A percentile compares a stretch with the other conserved stretches of the same genome.
phyloP scores from a whole-genome alignment of 805 yeast species.

The Pichia exigua region DNA sequence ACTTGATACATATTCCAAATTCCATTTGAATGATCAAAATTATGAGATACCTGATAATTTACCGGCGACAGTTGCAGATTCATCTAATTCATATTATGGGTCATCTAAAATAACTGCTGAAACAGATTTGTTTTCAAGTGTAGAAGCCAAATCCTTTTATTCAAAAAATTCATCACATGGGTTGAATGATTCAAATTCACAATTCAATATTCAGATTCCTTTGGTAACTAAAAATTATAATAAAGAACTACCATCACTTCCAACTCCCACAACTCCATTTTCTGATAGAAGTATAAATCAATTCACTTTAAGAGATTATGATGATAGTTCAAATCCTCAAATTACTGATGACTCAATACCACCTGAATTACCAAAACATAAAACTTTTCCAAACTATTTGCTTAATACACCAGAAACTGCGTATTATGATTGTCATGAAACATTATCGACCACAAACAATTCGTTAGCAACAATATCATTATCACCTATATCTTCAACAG shows the following conservation, averaged over 20 bases:
- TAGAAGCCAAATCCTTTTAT: neutral
- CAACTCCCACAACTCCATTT: slow-evolving; percentile 13
- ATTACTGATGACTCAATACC: slow-evolving; percentile 5
- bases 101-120: neutral
- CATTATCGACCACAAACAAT: neutral
- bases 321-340: neutral
- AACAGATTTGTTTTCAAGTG: neutral
- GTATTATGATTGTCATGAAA: slow-evolving; percentile 3
- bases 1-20: neutral
- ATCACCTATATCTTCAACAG: neutral
- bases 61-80: neutral
- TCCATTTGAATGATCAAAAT: neutral
- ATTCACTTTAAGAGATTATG: slow-evolving; percentile 18
- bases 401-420: neutral
- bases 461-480: neutral
- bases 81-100: neutral
- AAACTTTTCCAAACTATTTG: neutral
- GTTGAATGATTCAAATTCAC: neutral
- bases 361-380: slow-evolving; percentile 6
- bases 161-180: slow-evolving; percentile 1
- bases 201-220: neutral
- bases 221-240: slow-evolving; percentile 2
- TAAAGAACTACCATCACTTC: slow-evolving; percentile 15
- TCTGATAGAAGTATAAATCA: slow-evolving; percentile 9
- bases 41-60: neutral